Conservation (phyloP, 139 green algal genomes). For the Diplosphaera chodatii region DNA sequence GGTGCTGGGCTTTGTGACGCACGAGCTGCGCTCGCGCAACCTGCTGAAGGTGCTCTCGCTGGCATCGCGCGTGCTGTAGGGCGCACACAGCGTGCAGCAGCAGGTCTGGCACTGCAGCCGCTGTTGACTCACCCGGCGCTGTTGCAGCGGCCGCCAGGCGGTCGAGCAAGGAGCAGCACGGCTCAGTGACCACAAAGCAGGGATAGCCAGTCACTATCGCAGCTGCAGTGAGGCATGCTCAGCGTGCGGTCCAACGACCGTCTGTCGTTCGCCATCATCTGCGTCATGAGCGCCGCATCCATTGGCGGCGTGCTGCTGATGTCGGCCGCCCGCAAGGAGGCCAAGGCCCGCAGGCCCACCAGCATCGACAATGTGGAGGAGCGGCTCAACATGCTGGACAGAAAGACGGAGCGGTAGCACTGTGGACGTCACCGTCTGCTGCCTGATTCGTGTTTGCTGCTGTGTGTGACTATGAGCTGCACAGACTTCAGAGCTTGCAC, state of each 20-base stretch:
- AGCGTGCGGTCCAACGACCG: background rate
- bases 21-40: slow-evolving; percentile 46
- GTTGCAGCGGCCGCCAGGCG: no score
- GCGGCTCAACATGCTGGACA: background rate
- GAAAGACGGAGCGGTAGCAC: background rate
- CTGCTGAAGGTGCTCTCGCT: slow-evolving; percentile 55
- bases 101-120: no score
- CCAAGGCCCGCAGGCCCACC: background rate
- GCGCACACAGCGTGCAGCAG: no score
- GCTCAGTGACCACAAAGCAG: no score
- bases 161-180: no score
- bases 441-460: no score
- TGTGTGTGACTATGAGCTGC: no score
- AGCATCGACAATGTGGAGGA: background rate
- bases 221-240: no score
- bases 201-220: no score
- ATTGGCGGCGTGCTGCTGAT: background rate
- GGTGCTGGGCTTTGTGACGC: slow-evolving; percentile 57
- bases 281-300: background rate
- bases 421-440: no score
- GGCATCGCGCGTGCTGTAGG: slow-evolving; percentile 47
- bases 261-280: background rate
- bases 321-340: background rate
- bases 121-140: no score
- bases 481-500: no score